A percentile compares a stretch with the other conserved stretches of the same genome.
phyloP scores from a whole-genome alignment of 1,284 basidiomycete genomes.

The Boletellus deceptivus region DNA sequence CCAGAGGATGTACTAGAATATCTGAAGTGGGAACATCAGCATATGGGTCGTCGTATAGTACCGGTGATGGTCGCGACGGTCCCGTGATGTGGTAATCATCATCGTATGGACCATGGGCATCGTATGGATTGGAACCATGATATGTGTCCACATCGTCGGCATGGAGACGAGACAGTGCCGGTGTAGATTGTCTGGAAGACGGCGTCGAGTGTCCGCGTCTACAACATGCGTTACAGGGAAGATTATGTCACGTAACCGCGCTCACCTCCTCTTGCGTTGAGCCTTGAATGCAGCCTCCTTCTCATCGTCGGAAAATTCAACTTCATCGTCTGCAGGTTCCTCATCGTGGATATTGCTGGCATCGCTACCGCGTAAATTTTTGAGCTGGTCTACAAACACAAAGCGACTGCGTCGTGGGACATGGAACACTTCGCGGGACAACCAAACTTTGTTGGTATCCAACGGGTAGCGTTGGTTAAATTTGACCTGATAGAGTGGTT shows the following conservation, averaged over 20 bases:
- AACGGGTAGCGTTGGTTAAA: conserved; percentile 60
- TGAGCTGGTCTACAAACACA: conserved; percentile 70
- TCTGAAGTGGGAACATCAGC: conserved; percentile 46
- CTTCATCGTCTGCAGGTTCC: conserved; percentile 80
- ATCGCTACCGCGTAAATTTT: conserved; percentile 74
- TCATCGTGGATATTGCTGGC: conserved; percentile 92
- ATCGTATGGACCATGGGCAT: conserved; percentile 63
- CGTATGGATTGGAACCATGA: conserved; percentile 57
- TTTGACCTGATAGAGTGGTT: conserved; percentile 81
- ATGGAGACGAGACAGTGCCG: conserved; percentile 50
- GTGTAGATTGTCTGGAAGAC: conserved; percentile 55
- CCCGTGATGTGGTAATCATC: conserved; percentile 50
- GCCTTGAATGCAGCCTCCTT: conserved; percentile 71
- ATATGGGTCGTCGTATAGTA: conserved; percentile 77
- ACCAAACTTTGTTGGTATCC: conserved; percentile 50
- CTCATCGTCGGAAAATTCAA: conserved; percentile 91
- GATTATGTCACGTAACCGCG: conserved; percentile 1
- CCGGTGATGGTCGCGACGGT: conserved; percentile 56
- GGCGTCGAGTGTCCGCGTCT: conserved; percentile 53
- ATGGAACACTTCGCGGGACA: conserved; percentile 69
- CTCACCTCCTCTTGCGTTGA: conserved; percentile 53
- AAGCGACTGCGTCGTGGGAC: conserved; percentile 75
- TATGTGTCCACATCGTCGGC: conserved; percentile 53
- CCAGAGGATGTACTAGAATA: conserved; percentile 1
- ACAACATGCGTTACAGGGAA: conserved; percentile 7